A percentile compares a stretch with the other conserved stretches of the same genome.
Evolutionary conservation across 768 basidiomycete genomes (phyloP).

Genomic region (Paxillus ammoniavirescens): DNA sequence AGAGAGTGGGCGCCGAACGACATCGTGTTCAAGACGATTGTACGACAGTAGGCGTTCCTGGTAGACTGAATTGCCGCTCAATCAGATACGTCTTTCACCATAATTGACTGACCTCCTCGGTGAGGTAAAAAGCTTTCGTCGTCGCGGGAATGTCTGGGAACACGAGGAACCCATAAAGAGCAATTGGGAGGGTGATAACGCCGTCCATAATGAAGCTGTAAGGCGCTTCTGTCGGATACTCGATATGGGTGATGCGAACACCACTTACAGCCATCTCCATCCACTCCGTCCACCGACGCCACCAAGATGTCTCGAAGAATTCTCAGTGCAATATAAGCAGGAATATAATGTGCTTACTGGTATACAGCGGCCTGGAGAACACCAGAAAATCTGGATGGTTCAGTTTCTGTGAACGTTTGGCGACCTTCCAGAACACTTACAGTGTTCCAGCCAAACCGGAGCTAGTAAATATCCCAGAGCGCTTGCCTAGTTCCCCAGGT

Average conservation of each 20-base stretch:
- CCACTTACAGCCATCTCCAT: slow-evolving; percentile 61
- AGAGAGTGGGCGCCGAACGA: slow-evolving; percentile 42
- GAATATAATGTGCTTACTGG: slow-evolving; percentile 35
- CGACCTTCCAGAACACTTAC: slow-evolving; percentile 31
- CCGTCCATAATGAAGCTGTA: slow-evolving; percentile 66
- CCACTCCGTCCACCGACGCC: slow-evolving; percentile 54
- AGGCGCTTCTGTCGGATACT: background rate
- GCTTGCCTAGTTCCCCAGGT: slow-evolving; percentile 64
- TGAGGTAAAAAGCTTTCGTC: slow-evolving; percentile 63
- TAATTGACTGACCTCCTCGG: slow-evolving; percentile 44
- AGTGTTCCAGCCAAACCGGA: slow-evolving; percentile 61
- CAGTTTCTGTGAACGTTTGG: background rate
- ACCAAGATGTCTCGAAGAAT: slow-evolving; percentile 45
- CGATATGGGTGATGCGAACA: background rate
- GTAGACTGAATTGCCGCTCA: background rate
- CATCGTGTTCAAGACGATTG: slow-evolving; percentile 46
- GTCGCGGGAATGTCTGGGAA: slow-evolving; percentile 72
- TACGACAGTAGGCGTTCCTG: slow-evolving; percentile 57
- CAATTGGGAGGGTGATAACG: slow-evolving; percentile 69
- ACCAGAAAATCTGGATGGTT: slow-evolving; percentile 53
- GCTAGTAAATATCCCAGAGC: slow-evolving; percentile 70
- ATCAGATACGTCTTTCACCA: background rate
- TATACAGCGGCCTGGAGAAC: slow-evolving; percentile 65
- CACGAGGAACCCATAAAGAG: slow-evolving; percentile 66
- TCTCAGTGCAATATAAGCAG: background rate